A percentile compares a stretch with the other conserved stretches of the same genome.
Evolutionary conservation across 805 yeast genomes (phyloP).

Genomic region (Ogataea zsoltii): DNA sequence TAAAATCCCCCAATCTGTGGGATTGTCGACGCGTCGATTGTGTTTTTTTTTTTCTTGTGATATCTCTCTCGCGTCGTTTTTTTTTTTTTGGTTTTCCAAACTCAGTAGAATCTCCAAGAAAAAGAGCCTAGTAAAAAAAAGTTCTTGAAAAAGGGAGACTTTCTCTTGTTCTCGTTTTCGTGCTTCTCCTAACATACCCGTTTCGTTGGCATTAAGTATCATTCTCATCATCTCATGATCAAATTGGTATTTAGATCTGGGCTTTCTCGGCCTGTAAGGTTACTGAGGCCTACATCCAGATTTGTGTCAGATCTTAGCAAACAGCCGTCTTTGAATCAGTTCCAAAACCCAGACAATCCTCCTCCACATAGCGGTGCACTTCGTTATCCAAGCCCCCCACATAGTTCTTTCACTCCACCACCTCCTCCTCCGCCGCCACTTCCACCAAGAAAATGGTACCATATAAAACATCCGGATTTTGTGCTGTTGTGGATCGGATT

Average conservation of each 20-base stretch:
- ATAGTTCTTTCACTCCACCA: background rate
- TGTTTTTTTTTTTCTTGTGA: too few relatives aligned
- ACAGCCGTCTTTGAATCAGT: conserved; percentile 27
- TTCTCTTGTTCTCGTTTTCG: too few relatives aligned
- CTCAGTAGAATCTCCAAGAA: background rate
- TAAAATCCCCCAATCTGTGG: too few relatives aligned
- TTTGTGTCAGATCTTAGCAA: conserved; percentile 17
- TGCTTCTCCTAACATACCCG: too few relatives aligned
- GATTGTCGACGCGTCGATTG: background rate
- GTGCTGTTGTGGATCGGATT: background rate
- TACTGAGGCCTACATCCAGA: background rate
- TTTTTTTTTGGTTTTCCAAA: too few relatives aligned
- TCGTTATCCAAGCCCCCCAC: background rate
- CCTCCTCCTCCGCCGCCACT: background rate
- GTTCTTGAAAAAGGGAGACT: too few relatives aligned
- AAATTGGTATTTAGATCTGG: too few relatives aligned
- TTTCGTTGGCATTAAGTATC: too few relatives aligned
- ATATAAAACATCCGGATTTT: background rate
- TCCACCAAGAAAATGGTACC: background rate
- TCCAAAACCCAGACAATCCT: conserved; percentile 24
- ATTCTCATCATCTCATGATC: too few relatives aligned
- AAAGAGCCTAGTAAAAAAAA: background rate
- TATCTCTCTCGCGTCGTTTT: too few relatives aligned
- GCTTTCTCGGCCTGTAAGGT: background rate
- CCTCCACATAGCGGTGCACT: conserved; percentile 7